phyloP scores from a whole-genome alignment of 176 grass and related monocot species.

The Canna indica region DNA sequence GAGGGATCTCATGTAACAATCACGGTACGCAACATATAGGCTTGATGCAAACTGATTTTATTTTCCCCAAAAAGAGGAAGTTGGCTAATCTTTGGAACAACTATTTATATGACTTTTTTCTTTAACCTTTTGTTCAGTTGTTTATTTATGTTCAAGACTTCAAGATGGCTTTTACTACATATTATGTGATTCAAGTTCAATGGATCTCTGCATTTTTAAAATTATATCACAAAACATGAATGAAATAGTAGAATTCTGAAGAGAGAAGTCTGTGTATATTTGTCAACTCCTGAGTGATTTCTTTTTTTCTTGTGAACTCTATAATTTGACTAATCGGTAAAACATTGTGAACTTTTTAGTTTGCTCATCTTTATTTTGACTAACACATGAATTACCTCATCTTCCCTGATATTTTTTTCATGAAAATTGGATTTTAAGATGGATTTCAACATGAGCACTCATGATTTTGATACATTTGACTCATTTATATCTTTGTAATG shows the following conservation, averaged over 20 bases:
- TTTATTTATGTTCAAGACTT: neutral
- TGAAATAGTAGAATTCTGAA: neutral
- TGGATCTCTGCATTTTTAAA: neutral
- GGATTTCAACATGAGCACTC: neutral
- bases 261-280: neutral
- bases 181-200: neutral
- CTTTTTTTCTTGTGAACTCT: too few species aligned
- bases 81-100: neutral
- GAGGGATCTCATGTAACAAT: conserved; percentile 86
- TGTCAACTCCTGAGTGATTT: neutral
- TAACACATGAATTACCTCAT: neutral
- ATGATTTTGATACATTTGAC: too few species aligned
- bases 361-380: too few species aligned
- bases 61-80: neutral
- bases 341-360: neutral
- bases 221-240: neutral
- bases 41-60: neutral
- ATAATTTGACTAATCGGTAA: too few species aligned
- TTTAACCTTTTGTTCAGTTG: neutral
- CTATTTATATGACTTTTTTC: neutral
- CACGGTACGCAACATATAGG: conserved; percentile 33
- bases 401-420: neutral
- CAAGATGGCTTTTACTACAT: neutral
- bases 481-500: neutral
- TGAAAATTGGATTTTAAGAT: too few species aligned